These are phyloP conservation scores for Cercospora sesami DNA, from an alignment of 2,329 filamentous ascomycete genomes.

Conservation along the genomic window DNA sequence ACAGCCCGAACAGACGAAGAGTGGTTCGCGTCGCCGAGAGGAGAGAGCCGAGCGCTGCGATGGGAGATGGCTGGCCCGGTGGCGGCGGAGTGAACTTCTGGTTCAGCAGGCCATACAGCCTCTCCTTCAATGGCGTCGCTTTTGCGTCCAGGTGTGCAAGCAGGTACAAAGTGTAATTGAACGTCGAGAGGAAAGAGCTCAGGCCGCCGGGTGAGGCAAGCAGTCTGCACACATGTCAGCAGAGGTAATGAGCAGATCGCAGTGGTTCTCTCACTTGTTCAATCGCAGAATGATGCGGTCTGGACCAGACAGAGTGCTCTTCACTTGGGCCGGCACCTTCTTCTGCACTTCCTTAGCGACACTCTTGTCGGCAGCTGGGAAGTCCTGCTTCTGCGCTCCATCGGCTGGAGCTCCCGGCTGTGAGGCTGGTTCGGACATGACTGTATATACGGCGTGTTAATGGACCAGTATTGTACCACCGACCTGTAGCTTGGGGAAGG, in stretches of 20 bases:
- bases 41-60: conserved; percentile 42
- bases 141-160: conserved; percentile 47
- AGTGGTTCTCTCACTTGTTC: conserved; percentile 44
- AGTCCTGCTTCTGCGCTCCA: conserved; percentile 36
- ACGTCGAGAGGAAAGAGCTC: conserved; percentile 48
- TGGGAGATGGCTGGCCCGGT: conserved; percentile 30
- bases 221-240: conserved; percentile 37
- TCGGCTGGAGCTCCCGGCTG: conserved; percentile 42
- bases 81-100: conserved; percentile 28
- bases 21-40: conserved; percentile 47
- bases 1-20: conserved; percentile 46
- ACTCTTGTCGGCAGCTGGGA: conserved; percentile 35
- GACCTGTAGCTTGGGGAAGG: neutral
- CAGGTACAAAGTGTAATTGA: conserved; percentile 51
- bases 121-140: conserved; percentile 38
- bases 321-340: conserved; percentile 32
- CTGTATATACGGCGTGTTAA: neutral
- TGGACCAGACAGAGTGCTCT: conserved; percentile 37
- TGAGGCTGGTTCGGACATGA: conserved; percentile 42
- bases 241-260: neutral
- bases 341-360: conserved; percentile 35
- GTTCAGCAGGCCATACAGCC: conserved; percentile 40
- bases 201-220: conserved; percentile 48
- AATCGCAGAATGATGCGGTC: conserved; percentile 45
- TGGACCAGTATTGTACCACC: neutral